phyloP scores from a whole-genome alignment of 768 basidiomycete genomes.

The Leccinellum rugosiceps region DNA sequence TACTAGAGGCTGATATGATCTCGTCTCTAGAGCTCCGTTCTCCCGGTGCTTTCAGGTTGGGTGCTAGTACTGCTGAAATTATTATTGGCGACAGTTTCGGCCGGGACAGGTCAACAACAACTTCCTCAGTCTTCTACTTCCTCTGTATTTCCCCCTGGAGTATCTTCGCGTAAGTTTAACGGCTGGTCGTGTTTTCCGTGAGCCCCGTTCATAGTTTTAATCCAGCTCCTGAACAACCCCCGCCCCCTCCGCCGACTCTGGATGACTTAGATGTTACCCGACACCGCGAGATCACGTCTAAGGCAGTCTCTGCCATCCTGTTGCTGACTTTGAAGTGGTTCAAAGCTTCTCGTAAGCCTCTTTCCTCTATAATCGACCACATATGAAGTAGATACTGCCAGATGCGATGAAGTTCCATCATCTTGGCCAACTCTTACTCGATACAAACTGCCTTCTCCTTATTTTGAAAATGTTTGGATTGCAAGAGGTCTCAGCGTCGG shows the following conservation, averaged over 20 bases:
- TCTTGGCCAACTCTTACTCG: constrained; percentile 90
- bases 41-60: constrained; percentile 85
- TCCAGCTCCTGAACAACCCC: constrained; percentile 59
- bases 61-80: constrained; percentile 92
- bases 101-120: constrained; percentile 54
- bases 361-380: neutral
- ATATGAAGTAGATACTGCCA: constrained; percentile 30
- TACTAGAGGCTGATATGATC: neutral
- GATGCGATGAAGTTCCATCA: constrained; percentile 99
- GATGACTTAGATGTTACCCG: constrained; percentile 93
- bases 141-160: constrained; percentile 68
- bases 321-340: constrained; percentile 94
- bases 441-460: constrained; percentile 90
- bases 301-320: constrained; percentile 94
- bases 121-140: constrained; percentile 65
- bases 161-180: constrained; percentile 54
- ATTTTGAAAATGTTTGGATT: constrained; percentile 99
- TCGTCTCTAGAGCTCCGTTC: constrained; percentile 62
- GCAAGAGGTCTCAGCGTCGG: constrained; percentile 81
- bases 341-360: constrained; percentile 88
- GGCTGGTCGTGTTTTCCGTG: neutral
- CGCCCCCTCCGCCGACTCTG: constrained; percentile 66
- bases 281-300: constrained; percentile 96
- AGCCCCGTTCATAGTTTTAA: constrained; percentile 3
- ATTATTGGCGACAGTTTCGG: constrained; percentile 88